A percentile compares a stretch with the other conserved stretches of the same genome.
These are phyloP conservation scores for Fusarium sp. DNA, from an alignment of 2,329 filamentous ascomycete genomes.

Conservation along the genomic window DNA sequence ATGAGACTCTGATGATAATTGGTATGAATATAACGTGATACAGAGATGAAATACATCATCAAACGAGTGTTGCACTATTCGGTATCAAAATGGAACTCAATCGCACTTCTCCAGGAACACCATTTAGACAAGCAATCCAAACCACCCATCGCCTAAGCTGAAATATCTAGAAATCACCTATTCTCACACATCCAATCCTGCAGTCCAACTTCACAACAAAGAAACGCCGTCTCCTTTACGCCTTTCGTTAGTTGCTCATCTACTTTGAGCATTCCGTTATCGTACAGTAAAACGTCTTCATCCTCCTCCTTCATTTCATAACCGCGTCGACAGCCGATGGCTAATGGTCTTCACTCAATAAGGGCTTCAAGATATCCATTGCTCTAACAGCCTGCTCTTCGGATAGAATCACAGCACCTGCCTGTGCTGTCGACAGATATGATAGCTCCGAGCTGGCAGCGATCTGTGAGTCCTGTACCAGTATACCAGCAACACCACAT, in stretches of 20 bases:
- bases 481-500: conserved; percentile 86
- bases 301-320: not conserved
- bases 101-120: conserved; percentile 28
- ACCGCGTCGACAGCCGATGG: not conserved
- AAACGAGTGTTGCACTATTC: conserved; percentile 34
- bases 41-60: conserved; percentile 6
- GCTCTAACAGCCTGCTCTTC: conserved; percentile 79
- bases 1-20: not conserved
- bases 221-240: conserved; percentile 33
- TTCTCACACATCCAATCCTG: not conserved
- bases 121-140: conserved; percentile 26
- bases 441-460: conserved; percentile 78
- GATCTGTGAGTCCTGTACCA: conserved; percentile 77
- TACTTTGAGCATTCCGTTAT: conserved; percentile 20
- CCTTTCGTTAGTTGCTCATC: conserved; percentile 15
- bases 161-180: conserved; percentile 10
- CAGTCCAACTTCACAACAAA: conserved; percentile 17
- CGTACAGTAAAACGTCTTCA: conserved; percentile 21
- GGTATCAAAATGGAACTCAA: conserved; percentile 43
- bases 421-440: conserved; percentile 88
- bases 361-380: conserved; percentile 73
- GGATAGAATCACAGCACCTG: conserved; percentile 88
- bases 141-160: conserved; percentile 7
- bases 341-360: conserved; percentile 55
- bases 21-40: not conserved